Percentiles rank a stretch among this genome's conserved stretches.
These are phyloP conservation scores for Porphyrellus cyaneotinctus DNA, from an alignment of 768 basidiomycete species.

Conservation along the genomic window DNA sequence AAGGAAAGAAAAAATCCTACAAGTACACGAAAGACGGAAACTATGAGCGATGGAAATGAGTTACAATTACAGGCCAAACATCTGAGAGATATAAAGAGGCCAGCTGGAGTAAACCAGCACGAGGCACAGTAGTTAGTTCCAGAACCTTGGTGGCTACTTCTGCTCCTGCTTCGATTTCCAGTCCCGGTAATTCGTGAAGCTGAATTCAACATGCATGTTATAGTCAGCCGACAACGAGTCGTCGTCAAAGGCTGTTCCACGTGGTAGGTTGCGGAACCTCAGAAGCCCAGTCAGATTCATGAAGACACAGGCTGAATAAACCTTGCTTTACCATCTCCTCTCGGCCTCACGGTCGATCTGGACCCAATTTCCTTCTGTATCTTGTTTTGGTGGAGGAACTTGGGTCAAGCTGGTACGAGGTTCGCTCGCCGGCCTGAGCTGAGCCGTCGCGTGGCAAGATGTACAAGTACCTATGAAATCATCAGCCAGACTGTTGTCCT, in stretches of 20 bases:
- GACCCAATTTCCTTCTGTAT: background rate
- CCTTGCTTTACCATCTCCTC: background rate
- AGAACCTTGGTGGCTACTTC: background rate
- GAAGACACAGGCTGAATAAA: background rate
- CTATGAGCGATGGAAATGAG: no score
- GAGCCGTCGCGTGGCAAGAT: slow-evolving; percentile 2
- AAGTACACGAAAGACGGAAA: no score
- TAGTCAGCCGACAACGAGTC: background rate
- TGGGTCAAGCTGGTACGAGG: background rate
- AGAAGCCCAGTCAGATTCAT: no score
- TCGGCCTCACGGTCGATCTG: background rate
- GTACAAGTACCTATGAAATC: slow-evolving; percentile 3
- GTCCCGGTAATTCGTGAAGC: background rate
- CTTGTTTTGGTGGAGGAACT: background rate
- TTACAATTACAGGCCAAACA: no score
- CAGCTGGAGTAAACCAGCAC: no score
- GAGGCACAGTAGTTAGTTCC: no score
- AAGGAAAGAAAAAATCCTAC: no score
- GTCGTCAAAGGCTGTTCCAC: background rate
- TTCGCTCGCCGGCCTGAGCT: background rate
- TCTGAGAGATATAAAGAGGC: no score
- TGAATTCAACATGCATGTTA: background rate
- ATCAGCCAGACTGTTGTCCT: background rate
- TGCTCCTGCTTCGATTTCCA: background rate
- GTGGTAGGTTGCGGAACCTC: background rate